Percentiles rank a stretch among this genome's conserved stretches.
Evolutionary conservation across 305 asterid species (phyloP).

Genomic region (Fraxinus greggii): DNA sequence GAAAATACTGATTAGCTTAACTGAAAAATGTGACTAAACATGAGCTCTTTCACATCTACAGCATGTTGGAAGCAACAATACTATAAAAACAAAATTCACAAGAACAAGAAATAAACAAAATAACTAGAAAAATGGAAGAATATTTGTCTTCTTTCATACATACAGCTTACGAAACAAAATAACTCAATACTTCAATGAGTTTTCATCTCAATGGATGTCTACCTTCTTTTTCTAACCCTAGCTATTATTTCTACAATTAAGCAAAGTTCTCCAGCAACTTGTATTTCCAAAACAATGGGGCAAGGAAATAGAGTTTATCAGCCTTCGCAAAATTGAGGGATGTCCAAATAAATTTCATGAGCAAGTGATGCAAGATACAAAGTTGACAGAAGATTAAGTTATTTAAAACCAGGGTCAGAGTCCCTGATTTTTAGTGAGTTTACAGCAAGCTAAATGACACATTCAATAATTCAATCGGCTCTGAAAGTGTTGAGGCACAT

Average conservation of each 20-base stretch:
- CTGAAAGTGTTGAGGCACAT: not conserved
- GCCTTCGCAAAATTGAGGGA: not conserved
- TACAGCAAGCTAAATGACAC: not conserved
- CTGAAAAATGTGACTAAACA: not conserved
- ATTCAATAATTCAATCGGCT: not conserved
- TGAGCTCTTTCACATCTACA: conserved; percentile 17
- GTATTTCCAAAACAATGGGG: not conserved
- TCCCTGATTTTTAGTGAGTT: not conserved
- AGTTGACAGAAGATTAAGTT: not conserved
- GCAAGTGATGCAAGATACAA: not conserved
- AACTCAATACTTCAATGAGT: not conserved
- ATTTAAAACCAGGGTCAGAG: not conserved
- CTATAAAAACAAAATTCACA: not conserved
- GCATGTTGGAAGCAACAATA: not conserved
- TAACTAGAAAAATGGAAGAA: conserved; percentile 1
- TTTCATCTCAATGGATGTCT: not conserved
- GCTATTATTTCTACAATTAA: not conserved
- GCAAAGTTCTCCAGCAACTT: not conserved
- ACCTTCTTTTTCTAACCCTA: not conserved
- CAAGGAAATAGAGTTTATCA: not conserved
- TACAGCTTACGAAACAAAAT: not conserved
- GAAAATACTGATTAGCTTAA: conserved; percentile 17
- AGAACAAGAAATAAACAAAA: not conserved
- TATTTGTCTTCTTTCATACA: not conserved
- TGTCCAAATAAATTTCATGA: not conserved